Base-by-base conservation (phyloP, 495 filamentous ascomycete species). In the Penicillium robsamsonii region DNA sequence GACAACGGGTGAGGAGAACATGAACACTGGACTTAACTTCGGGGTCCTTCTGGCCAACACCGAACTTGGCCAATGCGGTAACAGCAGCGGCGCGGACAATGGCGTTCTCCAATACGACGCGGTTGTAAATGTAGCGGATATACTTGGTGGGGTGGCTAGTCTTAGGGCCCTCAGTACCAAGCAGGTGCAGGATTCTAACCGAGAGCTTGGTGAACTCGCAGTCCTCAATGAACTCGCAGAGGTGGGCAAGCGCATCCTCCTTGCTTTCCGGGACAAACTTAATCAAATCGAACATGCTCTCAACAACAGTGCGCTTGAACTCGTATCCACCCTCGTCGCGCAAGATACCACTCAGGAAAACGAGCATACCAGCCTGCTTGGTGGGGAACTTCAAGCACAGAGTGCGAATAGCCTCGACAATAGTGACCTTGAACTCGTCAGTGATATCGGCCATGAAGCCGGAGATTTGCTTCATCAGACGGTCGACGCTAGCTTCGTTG, bases 231-330 rank as follows among this genome's bases (percentile, higher is more conserved):
- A 99, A 99, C 68, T 99, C 94, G 75, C 93, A 97, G 15, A 99
- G 84, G 68, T 97, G 94, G 13, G 92, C 91, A 35, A 99, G 84
- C 20, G 95, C 82, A 67, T 99, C 95, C 76, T 97, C 94, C 75
- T 95, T 96, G 62, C 91, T 95, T 40, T 96, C 94, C 4, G 95
- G 94, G 5, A 97, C 94, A 69, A 97, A 99, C 67, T 97, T 96
- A 74, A 99, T 99, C 42, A 99, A 79, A 70, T 99, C 94, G 63
- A 97, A 97, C 87, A 97, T 97, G 83, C 92, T 96, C 78, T 97
- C 95, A 44, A 99, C 93, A 22, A 99, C 94, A 45, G 88, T 87
- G 43, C 89, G 89, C 82, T 99, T 99, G 75, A 97, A 97, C 50
- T 97, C 95, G 68, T 96, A 99, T 45, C 94, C 95, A 61, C 94